Conservation (phyloP, 441 rosid species). For the Pelargonium cotyledonis region DNA sequence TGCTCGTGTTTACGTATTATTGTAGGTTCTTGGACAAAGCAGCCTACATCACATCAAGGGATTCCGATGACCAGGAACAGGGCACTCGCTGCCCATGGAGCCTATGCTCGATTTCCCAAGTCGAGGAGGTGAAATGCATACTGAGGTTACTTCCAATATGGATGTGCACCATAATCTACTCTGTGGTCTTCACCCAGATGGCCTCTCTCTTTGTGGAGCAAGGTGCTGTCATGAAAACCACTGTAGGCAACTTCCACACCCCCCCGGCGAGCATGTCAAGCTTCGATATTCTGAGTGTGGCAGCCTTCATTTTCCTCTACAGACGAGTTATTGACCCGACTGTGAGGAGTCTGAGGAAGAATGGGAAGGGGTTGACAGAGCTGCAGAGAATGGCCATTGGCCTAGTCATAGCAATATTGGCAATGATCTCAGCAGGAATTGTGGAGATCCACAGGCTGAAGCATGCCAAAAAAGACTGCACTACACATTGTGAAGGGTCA, state of each 20-base stretch:
- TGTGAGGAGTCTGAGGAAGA: slow-evolving; percentile 37
- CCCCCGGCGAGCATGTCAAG: slow-evolving; percentile 97
- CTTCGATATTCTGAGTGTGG: slow-evolving; percentile 85
- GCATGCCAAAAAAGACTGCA: slow-evolving; percentile 57
- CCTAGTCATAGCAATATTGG: slow-evolving; percentile 75
- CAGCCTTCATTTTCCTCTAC: slow-evolving; percentile 67
- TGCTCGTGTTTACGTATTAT: not conserved
- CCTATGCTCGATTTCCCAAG: slow-evolving; percentile 86
- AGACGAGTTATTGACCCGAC: slow-evolving; percentile 79
- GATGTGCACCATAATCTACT: slow-evolving; percentile 94
- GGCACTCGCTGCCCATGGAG: slow-evolving; percentile 58
- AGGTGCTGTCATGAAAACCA: slow-evolving; percentile 95
- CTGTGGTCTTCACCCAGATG: slow-evolving; percentile 97
- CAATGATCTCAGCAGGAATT: slow-evolving; percentile 89
- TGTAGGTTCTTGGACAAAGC: slow-evolving; percentile 92
- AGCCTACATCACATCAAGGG: slow-evolving; percentile 60
- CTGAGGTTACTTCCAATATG: slow-evolving; percentile 83
- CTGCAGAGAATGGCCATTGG: slow-evolving; percentile 97
- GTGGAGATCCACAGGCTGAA: slow-evolving; percentile 76
- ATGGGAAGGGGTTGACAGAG: slow-evolving; percentile 64
- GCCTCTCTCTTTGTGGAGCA: slow-evolving; percentile 96
- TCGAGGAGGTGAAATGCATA: slow-evolving; percentile 95
- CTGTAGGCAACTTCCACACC: slow-evolving; percentile 49
- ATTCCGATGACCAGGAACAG: slow-evolving; percentile 56
- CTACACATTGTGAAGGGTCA: slow-evolving; percentile 61